Percentiles rank a stretch among this genome's conserved stretches.
phyloP scores from a whole-genome alignment of 306 rosid species.

The Citrullus mucosospermus region DNA sequence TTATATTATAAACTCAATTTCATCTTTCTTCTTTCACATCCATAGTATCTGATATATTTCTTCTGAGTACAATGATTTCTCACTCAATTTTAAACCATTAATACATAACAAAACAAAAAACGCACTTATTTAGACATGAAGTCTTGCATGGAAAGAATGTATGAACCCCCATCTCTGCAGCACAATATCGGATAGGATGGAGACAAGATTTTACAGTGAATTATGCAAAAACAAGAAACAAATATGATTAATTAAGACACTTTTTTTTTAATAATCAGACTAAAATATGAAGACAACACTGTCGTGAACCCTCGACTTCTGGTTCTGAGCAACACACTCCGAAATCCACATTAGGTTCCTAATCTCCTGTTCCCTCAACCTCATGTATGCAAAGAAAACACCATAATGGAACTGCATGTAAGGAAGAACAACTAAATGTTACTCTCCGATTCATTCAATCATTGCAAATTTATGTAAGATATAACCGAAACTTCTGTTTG shows the following conservation, averaged over 20 bases:
- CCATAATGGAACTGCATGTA: constrained; percentile 81
- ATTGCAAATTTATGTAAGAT: not conserved
- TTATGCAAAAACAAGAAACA: constrained; percentile 19
- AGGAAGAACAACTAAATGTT: constrained; percentile 9
- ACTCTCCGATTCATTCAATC: not conserved
- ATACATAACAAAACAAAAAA: not conserved
- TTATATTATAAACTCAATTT: constrained; percentile 5
- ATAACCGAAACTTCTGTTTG: not conserved
- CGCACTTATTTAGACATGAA: constrained; percentile 4
- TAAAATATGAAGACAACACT: constrained; percentile 95
- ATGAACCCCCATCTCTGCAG: constrained; percentile 8
- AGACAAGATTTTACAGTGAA: constrained; percentile 27
- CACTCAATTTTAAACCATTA: not conserved
- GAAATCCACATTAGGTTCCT: constrained; percentile 97
- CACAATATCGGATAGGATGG: constrained; percentile 1
- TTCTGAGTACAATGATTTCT: constrained; percentile 3
- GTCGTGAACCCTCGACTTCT: constrained; percentile 92
- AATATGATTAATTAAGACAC: not conserved
- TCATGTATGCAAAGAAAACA: constrained; percentile 94
- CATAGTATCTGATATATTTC: not conserved
- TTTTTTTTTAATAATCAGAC: not conserved
- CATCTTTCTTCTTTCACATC: not conserved
- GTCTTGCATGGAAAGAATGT: constrained; percentile 1
- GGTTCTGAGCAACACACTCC: constrained; percentile 97
- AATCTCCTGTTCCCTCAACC: constrained; percentile 96